Evolutionary conservation across 225 moss, liverwort and hornwort species (phyloP).

Genomic region (Anthoceros angustus): DNA sequence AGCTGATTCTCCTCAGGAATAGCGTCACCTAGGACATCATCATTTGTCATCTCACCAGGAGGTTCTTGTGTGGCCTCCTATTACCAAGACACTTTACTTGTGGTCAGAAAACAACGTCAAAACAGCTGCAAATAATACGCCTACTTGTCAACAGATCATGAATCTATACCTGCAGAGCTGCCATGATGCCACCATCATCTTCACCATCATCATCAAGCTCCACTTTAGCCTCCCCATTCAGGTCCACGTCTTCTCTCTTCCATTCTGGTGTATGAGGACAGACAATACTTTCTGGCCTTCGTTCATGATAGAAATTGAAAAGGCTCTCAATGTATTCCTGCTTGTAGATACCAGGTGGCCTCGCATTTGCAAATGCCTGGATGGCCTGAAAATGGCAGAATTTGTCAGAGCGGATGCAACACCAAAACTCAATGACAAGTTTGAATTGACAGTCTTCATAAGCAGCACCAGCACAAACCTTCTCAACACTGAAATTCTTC

Average conservation of each 20-base stretch:
- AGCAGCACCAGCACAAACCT: slow-evolving; percentile 24
- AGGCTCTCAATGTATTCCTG: slow-evolving; percentile 87
- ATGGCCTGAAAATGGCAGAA: slow-evolving; percentile 34
- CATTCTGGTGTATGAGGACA: slow-evolving; percentile 88
- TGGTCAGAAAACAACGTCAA: too few relatives aligned
- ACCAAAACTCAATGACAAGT: background rate
- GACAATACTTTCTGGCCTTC: slow-evolving; percentile 48
- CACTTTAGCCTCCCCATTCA: slow-evolving; percentile 65
- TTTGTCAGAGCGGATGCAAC: background rate
- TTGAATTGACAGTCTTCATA: background rate
- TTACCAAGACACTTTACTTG: background rate
- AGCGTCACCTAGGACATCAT: slow-evolving; percentile 86
- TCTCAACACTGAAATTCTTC: slow-evolving; percentile 47
- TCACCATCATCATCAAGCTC: slow-evolving; percentile 73
- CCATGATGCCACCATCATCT: slow-evolving; percentile 74
- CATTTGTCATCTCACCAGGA: slow-evolving; percentile 69
- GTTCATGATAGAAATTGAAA: slow-evolving; percentile 75
- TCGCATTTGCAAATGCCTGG: slow-evolving; percentile 56
- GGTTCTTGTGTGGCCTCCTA: background rate
- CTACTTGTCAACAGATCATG: background rate
- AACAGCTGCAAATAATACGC: background rate
- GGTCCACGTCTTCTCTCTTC: slow-evolving; percentile 82
- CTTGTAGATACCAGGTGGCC: slow-evolving; percentile 97
- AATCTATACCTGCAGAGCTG: slow-evolving; percentile 59
- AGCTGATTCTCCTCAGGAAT: slow-evolving; percentile 89